phyloP scores from a whole-genome alignment of 768 basidiomycete genomes.

The Leccinellum rugosiceps region DNA sequence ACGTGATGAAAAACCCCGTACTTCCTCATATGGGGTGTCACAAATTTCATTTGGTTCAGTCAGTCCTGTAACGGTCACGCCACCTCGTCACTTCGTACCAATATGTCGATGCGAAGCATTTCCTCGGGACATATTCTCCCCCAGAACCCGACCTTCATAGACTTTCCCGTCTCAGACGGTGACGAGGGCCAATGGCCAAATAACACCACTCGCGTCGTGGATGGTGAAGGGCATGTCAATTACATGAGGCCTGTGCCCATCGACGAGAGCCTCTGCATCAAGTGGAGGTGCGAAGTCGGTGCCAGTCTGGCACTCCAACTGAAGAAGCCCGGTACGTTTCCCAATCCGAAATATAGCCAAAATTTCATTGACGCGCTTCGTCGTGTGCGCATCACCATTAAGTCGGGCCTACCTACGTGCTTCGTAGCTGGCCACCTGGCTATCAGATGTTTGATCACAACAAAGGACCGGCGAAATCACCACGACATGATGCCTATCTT shows the following conservation, averaged over 20 bases:
- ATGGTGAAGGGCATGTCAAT: slow-evolving; percentile 65
- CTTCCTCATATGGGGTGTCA: neutral
- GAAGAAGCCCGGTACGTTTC: slow-evolving; percentile 48
- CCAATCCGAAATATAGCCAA: neutral
- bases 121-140: slow-evolving; percentile 38
- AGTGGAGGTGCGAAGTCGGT: slow-evolving; percentile 54
- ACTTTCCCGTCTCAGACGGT: slow-evolving; percentile 65
- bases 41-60: neutral
- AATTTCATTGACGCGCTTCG: neutral
- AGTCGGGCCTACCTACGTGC: slow-evolving; percentile 50
- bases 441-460: slow-evolving; percentile 76
- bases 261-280: slow-evolving; percentile 49
- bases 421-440: slow-evolving; percentile 61
- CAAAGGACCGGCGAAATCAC: slow-evolving; percentile 52
- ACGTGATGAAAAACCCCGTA: no score
- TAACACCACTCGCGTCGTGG: slow-evolving; percentile 51
- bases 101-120: slow-evolving; percentile 21
- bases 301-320: slow-evolving; percentile 41
- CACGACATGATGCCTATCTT: slow-evolving; percentile 77
- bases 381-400: neutral
- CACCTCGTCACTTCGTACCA: slow-evolving; percentile 4
- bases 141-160: slow-evolving; percentile 50
- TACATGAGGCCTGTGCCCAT: slow-evolving; percentile 56
- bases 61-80: neutral
- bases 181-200: slow-evolving; percentile 50